Evolutionary conservation across 2,329 filamentous ascomycete species (phyloP).

Genomic region (Helicocarpus griseus): DNA sequence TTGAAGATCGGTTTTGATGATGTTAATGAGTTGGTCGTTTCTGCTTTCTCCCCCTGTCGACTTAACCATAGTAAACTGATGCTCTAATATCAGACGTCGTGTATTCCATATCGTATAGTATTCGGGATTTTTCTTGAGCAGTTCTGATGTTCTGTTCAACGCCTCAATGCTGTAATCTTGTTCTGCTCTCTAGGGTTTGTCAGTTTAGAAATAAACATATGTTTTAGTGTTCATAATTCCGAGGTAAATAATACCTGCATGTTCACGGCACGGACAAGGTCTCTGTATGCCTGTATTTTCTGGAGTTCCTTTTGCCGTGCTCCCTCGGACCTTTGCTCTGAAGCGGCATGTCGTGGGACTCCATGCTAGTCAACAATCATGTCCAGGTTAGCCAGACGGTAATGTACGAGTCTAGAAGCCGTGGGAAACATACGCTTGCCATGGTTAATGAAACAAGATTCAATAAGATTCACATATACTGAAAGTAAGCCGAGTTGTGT

Average conservation of each 20-base stretch:
- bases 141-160: slow-evolving; percentile 33
- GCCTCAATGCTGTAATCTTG: slow-evolving; percentile 34
- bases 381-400: neutral
- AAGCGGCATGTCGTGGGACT: slow-evolving; percentile 58
- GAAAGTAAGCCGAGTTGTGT: no score
- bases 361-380: slow-evolving; percentile 56
- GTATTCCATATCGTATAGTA: slow-evolving; percentile 43
- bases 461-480: neutral
- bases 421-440: slow-evolving; percentile 3
- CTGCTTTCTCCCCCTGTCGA: slow-evolving; percentile 18
- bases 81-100: slow-evolving; percentile 59
- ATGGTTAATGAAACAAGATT: no score
- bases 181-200: slow-evolving; percentile 25
- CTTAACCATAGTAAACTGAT: slow-evolving; percentile 40
- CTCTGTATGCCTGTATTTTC: slow-evolving; percentile 66
- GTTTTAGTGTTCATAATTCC: no score
- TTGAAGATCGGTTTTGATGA: slow-evolving; percentile 62
- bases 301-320: slow-evolving; percentile 61
- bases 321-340: slow-evolving; percentile 54
- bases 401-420: neutral
- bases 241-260: no score
- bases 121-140: slow-evolving; percentile 38
- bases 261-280: slow-evolving; percentile 59
- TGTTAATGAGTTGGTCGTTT: slow-evolving; percentile 36
- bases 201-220: neutral